A percentile compares a stretch with the other conserved stretches of the same genome.
phyloP scores from a whole-genome alignment of 2,329 filamentous ascomycete species.

The Alternaria infectoria region DNA sequence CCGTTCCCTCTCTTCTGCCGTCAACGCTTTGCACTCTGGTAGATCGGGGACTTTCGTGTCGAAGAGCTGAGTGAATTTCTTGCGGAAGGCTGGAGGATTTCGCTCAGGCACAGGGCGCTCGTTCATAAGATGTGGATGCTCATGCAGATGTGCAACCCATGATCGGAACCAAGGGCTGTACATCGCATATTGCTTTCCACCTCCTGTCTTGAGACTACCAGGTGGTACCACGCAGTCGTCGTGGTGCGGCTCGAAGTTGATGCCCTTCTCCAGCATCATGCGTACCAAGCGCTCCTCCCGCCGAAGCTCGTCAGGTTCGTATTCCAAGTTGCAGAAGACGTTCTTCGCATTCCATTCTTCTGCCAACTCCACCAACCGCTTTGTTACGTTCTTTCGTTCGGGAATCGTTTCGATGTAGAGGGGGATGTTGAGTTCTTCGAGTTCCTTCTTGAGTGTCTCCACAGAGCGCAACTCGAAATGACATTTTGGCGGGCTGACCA shows the following conservation, averaged over 20 bases:
- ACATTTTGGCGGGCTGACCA: constrained; percentile 73
- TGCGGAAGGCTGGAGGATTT: constrained; percentile 60
- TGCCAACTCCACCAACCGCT: constrained; percentile 68
- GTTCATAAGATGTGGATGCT: constrained; percentile 70
- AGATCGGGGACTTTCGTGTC: constrained; percentile 47
- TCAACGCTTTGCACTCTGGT: constrained; percentile 68
- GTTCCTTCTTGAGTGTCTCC: constrained; percentile 66
- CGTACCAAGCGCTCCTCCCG: constrained; percentile 73
- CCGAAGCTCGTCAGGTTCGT: constrained; percentile 87
- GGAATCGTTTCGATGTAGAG: constrained; percentile 76
- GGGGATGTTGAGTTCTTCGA: constrained; percentile 76
- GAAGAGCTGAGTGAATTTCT: constrained; percentile 55
- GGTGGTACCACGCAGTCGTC: constrained; percentile 86
- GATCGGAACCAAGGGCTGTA: constrained; percentile 82
- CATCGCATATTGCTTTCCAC: constrained; percentile 81
- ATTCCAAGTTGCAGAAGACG: constrained; percentile 84
- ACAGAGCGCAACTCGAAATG: constrained; percentile 82
- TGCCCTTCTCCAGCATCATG: constrained; percentile 65
- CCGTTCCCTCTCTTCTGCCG: constrained; percentile 46
- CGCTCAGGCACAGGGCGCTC: constrained; percentile 62
- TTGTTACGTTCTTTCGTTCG: constrained; percentile 67
- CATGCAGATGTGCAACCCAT: constrained; percentile 76
- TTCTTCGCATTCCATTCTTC: constrained; percentile 76
- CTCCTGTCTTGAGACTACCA: constrained; percentile 68
- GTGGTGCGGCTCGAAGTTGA: constrained; percentile 74